A percentile compares a stretch with the other conserved stretches of the same genome.
Evolutionary conservation across 306 rosid species (phyloP).

Genomic region (Astragalus glycyphyllos): DNA sequence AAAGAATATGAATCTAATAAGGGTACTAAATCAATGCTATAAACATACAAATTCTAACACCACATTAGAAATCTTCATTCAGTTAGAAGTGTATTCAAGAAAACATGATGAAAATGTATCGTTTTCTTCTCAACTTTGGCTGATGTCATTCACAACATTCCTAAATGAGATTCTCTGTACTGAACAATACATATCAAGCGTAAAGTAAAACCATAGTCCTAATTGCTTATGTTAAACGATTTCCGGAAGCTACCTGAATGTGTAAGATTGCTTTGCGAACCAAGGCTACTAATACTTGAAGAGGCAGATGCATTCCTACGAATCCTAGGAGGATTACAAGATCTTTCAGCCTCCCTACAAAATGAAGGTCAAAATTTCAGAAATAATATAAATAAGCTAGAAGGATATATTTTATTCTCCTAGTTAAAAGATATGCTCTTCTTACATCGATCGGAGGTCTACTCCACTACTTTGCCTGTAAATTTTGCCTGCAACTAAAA

Average conservation of each 20-base stretch:
- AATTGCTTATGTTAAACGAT: not conserved
- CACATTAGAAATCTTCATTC: constrained; percentile 24
- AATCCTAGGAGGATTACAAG: constrained; percentile 54
- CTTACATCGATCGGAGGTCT: constrained; percentile 67
- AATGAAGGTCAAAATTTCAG: constrained; percentile 10
- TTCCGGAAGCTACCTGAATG: constrained; percentile 59
- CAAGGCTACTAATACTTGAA: constrained; percentile 68
- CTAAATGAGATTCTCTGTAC: constrained; percentile 23
- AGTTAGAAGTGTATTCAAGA: constrained; percentile 19
- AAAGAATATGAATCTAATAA: constrained; percentile 10
- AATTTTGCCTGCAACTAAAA: constrained; percentile 53
- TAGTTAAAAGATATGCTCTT: constrained; percentile 14
- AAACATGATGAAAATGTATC: constrained; percentile 5
- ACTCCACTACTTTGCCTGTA: constrained; percentile 68
- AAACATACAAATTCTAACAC: not conserved
- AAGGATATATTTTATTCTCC: not conserved
- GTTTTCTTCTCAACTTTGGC: not conserved
- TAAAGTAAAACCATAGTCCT: constrained; percentile 33
- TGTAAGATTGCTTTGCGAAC: constrained; percentile 52
- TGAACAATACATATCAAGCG: not conserved
- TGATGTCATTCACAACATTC: constrained; percentile 7
- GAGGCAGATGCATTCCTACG: constrained; percentile 88
- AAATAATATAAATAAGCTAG: constrained; percentile 8
- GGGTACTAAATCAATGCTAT: constrained; percentile 18
- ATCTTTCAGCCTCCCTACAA: constrained; percentile 61